Conservation (phyloP, 495 filamentous ascomycete species). For the Lineolata rhizophorae region DNA sequence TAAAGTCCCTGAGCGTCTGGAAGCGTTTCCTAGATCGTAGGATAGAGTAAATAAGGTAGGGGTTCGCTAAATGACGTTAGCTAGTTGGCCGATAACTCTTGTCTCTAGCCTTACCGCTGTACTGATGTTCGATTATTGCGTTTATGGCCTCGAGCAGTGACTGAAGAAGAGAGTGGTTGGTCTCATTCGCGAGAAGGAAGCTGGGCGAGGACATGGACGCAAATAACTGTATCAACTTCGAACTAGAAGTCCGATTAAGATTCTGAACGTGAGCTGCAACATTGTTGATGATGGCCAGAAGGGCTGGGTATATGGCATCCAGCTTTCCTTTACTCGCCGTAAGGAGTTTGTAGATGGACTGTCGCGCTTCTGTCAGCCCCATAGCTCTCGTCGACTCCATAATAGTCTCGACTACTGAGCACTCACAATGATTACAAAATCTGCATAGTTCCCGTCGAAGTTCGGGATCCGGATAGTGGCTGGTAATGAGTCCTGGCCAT, state of each 20-base stretch:
- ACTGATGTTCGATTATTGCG: slow-evolving; percentile 80
- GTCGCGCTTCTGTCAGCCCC: too few relatives aligned
- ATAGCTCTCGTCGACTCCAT: too few relatives aligned
- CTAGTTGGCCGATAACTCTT: not conserved
- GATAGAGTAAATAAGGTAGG: slow-evolving; percentile 61
- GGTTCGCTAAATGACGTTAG: slow-evolving; percentile 26
- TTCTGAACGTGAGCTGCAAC: slow-evolving; percentile 64
- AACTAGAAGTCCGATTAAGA: slow-evolving; percentile 49
- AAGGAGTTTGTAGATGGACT: slow-evolving; percentile 88
- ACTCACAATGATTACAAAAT: slow-evolving; percentile 80
- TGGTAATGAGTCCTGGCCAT: slow-evolving; percentile 74
- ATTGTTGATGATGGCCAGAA: slow-evolving; percentile 86
- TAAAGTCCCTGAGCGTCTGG: slow-evolving; percentile 74
- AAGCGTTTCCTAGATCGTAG: slow-evolving; percentile 65
- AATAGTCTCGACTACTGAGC: too few relatives aligned
- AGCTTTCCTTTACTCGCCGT: slow-evolving; percentile 81
- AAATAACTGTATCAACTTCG: slow-evolving; percentile 74
- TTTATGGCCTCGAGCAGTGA: slow-evolving; percentile 84
- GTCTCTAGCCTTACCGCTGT: slow-evolving; percentile 34
- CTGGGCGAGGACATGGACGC: slow-evolving; percentile 85
- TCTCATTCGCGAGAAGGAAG: slow-evolving; percentile 90
- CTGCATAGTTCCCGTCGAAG: slow-evolving; percentile 81
- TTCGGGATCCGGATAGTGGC: slow-evolving; percentile 53
- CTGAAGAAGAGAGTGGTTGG: slow-evolving; percentile 60
- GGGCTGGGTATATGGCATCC: slow-evolving; percentile 76